Evolutionary conservation across 2,329 filamentous ascomycete genomes (phyloP).

Genomic region (Monilinia aucupariae): DNA sequence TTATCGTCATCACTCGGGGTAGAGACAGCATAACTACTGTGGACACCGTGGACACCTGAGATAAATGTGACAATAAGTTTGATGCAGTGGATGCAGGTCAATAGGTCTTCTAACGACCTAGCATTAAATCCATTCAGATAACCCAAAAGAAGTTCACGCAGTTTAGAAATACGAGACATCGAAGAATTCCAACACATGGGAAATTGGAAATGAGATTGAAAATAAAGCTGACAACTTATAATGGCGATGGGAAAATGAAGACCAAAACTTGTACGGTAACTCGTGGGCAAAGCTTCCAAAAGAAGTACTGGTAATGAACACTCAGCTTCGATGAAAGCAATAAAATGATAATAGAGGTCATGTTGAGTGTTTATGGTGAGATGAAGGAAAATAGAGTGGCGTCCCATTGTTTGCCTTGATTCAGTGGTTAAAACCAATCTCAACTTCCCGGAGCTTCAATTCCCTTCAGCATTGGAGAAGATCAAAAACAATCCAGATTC

Average conservation of each 20-base stretch:
- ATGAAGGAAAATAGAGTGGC: too few relatives aligned
- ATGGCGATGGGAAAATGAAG: not conserved
- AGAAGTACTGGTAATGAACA: too few relatives aligned
- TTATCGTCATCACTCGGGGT: not conserved
- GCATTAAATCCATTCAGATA: not conserved
- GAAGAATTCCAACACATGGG: not conserved
- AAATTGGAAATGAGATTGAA: not conserved
- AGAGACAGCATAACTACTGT: not conserved
- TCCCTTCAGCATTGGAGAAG: not conserved
- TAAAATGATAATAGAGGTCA: too few relatives aligned
- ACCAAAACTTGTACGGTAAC: not conserved
- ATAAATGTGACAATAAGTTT: not conserved
- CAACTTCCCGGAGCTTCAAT: too few relatives aligned
- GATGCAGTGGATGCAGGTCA: not conserved
- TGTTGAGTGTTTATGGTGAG: too few relatives aligned
- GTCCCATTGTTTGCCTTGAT: too few relatives aligned
- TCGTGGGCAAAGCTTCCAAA: not conserved
- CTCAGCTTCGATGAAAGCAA: too few relatives aligned
- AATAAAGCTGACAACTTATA: too few relatives aligned
- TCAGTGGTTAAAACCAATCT: too few relatives aligned
- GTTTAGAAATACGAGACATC: not conserved
- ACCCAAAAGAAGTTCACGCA: not conserved
- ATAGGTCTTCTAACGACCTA: not conserved
- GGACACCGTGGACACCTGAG: not conserved
- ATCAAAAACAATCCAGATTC: not conserved